These are phyloP conservation scores for Alternaria sp. DNA, from an alignment of 2,329 filamentous ascomycete species.

Conservation along the genomic window DNA sequence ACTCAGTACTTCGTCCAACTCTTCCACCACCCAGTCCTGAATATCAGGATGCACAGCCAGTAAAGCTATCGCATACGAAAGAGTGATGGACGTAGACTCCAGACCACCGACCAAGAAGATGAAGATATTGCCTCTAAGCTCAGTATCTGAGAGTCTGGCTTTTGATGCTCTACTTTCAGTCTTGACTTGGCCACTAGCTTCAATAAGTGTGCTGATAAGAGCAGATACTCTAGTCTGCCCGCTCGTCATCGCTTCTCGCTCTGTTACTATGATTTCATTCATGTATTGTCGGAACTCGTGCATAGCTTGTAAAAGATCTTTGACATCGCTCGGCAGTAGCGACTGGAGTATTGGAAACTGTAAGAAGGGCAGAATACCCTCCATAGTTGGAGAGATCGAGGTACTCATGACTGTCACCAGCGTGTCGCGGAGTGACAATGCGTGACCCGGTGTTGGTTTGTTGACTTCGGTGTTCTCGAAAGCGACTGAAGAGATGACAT, in stretches of 20 bases:
- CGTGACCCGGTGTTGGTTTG: constrained; percentile 25
- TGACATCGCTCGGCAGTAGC: constrained; percentile 28
- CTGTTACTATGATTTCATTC: constrained; percentile 13
- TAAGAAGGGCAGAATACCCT: constrained; percentile 21
- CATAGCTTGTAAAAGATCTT: constrained; percentile 27
- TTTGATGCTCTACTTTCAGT: neutral
- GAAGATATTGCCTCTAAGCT: constrained; percentile 45
- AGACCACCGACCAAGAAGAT: constrained; percentile 43
- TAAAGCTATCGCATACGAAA: constrained; percentile 60
- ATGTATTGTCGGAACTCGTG: constrained; percentile 32
- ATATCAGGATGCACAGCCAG: constrained; percentile 58
- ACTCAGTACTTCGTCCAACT: constrained; percentile 54
- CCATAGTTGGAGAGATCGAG: constrained; percentile 27
- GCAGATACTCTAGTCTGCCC: constrained; percentile 37
- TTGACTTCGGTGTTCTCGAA: constrained; percentile 40
- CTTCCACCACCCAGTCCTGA: constrained; percentile 63
- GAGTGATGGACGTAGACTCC: constrained; percentile 56
- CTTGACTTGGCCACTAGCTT: constrained; percentile 18
- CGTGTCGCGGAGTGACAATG: constrained; percentile 29
- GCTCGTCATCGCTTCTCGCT: neutral
- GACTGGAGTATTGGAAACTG: constrained; percentile 10
- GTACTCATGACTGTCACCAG: constrained; percentile 40
- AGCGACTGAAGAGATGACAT: constrained; percentile 51
- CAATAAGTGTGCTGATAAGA: constrained; percentile 34
- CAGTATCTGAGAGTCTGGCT: constrained; percentile 24